Conservation (phyloP, 2,329 filamentous ascomycete species). For the Beauveria medogensis region DNA sequence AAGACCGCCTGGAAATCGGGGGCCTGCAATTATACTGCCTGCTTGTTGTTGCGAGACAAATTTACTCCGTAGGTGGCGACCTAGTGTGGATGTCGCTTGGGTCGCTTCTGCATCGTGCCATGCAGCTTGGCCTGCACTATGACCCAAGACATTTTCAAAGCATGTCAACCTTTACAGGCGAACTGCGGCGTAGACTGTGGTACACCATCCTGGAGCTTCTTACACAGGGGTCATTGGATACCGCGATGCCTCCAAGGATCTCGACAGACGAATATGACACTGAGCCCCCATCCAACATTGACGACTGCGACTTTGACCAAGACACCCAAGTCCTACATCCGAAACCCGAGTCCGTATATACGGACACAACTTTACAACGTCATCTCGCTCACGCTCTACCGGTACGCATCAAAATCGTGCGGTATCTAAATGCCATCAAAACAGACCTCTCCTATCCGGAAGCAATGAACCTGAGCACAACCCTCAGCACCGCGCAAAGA, state of each 20-base stretch:
- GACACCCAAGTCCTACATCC: neutral
- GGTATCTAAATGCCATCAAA: neutral
- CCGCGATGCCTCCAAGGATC: conserved; percentile 31
- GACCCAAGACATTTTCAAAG: conserved; percentile 30
- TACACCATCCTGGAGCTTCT: conserved; percentile 33
- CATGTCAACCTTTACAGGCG: conserved; percentile 28
- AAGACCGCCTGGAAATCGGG: conserved; percentile 19
- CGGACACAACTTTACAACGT: neutral
- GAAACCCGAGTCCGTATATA: neutral
- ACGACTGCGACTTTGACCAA: conserved; percentile 22
- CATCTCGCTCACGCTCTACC: neutral
- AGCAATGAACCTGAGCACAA: neutral
- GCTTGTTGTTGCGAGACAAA: conserved; percentile 29
- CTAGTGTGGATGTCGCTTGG: conserved; percentile 34
- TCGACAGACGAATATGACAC: conserved; percentile 34
- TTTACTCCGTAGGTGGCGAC: conserved; percentile 33
- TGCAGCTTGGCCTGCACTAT: conserved; percentile 37
- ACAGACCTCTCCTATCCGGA: conserved; percentile 2
- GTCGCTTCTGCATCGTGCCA: conserved; percentile 32
- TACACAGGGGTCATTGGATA: conserved; percentile 30
- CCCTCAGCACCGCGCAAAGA: neutral
- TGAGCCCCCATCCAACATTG: conserved; percentile 26
- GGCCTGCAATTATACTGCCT: conserved; percentile 34
- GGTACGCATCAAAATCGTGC: neutral
- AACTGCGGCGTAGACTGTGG: conserved; percentile 35